Percentiles rank a stretch among this genome's conserved stretches.
Evolutionary conservation across 73 alveolate species (phyloP).

Genomic region (Effrenium voratum): DNA sequence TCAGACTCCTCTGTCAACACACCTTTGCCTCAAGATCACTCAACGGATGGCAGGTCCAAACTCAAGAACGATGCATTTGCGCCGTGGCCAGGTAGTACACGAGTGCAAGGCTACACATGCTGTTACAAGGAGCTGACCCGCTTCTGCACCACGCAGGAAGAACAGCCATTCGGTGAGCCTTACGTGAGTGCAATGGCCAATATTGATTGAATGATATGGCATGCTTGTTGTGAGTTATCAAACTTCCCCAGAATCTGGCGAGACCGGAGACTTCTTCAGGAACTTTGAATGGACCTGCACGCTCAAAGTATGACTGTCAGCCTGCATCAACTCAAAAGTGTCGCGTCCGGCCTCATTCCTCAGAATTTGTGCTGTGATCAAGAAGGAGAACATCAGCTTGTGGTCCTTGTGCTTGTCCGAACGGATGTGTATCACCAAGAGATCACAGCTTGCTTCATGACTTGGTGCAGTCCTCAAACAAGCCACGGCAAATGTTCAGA

Average conservation of each 20-base stretch:
- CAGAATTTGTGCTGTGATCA: constrained; percentile 96
- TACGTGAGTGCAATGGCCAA: background rate
- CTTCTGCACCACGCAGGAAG: constrained; percentile 98
- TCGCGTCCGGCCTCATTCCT: constrained; percentile 80
- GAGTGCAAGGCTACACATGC: no score
- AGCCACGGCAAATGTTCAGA: constrained; percentile 98
- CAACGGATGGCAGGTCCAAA: no score
- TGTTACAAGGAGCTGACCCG: background rate
- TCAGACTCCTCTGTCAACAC: constrained; percentile 1
- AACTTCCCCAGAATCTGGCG: background rate
- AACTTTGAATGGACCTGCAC: constrained; percentile 58
- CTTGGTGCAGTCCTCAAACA: constrained; percentile 98
- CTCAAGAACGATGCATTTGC: no score
- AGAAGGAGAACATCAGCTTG: constrained; percentile 98
- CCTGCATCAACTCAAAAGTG: background rate
- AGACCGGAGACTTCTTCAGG: constrained; percentile 95
- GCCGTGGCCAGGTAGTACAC: no score
- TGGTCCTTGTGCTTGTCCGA: constrained; percentile 97
- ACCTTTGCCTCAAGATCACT: constrained; percentile 28
- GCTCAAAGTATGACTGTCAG: no score
- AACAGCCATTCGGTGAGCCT: constrained; percentile 97
- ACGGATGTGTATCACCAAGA: no score
- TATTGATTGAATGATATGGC: background rate
- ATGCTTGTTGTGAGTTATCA: background rate
- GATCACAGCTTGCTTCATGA: no score